Conservation (phyloP, 2,329 filamentous ascomycete species). For the Fusarium avenaceum region DNA sequence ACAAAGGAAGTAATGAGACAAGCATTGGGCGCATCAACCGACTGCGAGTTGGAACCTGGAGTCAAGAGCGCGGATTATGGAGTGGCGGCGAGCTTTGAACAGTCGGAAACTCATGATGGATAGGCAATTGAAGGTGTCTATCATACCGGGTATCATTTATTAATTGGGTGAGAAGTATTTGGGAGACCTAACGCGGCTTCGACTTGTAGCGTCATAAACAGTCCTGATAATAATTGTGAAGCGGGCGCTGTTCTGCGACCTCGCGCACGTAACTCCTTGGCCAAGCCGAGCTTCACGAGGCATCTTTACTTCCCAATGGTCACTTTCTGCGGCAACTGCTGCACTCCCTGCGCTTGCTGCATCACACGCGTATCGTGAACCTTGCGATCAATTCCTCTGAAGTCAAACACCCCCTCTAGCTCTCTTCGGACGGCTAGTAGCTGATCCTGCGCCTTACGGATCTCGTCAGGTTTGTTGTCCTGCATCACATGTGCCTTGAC, state of each 20-base stretch:
- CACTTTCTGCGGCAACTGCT: slow-evolving; percentile 57
- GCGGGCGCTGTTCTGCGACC: not conserved
- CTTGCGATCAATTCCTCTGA: slow-evolving; percentile 65
- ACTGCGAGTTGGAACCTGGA: not conserved
- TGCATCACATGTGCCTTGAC: slow-evolving; percentile 68
- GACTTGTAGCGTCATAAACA: too few relatives aligned
- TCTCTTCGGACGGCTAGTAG: slow-evolving; percentile 62
- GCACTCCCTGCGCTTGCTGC: slow-evolving; percentile 55
- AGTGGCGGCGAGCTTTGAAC: rapidly evolving
- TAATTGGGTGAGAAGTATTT: not conserved
- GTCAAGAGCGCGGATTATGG: too few relatives aligned
- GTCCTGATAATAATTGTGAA: not conserved
- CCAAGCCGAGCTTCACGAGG: not conserved
- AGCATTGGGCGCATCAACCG: too few relatives aligned
- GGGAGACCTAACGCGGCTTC: not conserved
- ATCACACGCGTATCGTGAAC: slow-evolving; percentile 66
- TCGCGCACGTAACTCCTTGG: not conserved
- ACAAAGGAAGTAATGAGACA: too few relatives aligned
- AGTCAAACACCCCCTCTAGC: slow-evolving; percentile 66
- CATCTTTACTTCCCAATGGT: slow-evolving; percentile 51
- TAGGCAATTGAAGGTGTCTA: slow-evolving; percentile 8
- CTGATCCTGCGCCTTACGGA: slow-evolving; percentile 67
- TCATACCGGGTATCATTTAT: slow-evolving; percentile 35
- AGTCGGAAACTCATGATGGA: not conserved
- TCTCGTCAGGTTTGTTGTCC: slow-evolving; percentile 69